These are phyloP conservation scores for Lactifluus rugatus DNA, from an alignment of 768 basidiomycete species.

Conservation along the genomic window DNA sequence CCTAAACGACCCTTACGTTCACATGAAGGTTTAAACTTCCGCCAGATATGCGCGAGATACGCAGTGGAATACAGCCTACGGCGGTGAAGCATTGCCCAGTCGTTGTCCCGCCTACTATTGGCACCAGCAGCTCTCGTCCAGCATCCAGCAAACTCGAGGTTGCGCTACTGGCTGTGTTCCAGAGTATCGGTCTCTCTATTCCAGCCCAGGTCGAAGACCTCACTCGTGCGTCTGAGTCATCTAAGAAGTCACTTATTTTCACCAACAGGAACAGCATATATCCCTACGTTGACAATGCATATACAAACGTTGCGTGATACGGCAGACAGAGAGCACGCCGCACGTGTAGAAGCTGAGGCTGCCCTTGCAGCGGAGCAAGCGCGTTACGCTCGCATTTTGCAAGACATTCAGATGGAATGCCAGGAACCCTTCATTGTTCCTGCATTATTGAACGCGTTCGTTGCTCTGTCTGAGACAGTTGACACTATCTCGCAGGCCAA, in stretches of 20 bases:
- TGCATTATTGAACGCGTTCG: slow-evolving; percentile 27
- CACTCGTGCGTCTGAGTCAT: not conserved
- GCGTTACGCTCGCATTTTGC: slow-evolving; percentile 11
- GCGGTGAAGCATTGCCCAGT: not conserved
- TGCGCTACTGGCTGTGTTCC: not conserved
- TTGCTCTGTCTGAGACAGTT: slow-evolving; percentile 23
- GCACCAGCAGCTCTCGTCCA: not conserved
- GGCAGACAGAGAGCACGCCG: not conserved
- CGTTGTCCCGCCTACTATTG: not conserved
- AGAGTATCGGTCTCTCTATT: not conserved
- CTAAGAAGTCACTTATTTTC: not conserved
- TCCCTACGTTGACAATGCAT: not conserved
- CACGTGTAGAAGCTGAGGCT: not conserved
- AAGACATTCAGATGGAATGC: slow-evolving; percentile 19
- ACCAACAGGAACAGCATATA: not conserved
- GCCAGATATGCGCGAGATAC: not conserved
- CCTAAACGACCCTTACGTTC: not conserved
- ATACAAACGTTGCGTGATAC: not conserved
- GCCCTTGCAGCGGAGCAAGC: slow-evolving; percentile 10
- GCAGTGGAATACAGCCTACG: not conserved
- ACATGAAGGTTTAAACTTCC: slow-evolving; percentile 5
- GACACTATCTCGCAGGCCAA: slow-evolving; percentile 1
- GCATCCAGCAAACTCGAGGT: not conserved
- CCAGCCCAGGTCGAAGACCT: not conserved
- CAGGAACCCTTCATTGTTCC: slow-evolving; percentile 26